Conservation (phyloP, 306 rosid genomes). For the Carpinus fangiana region DNA sequence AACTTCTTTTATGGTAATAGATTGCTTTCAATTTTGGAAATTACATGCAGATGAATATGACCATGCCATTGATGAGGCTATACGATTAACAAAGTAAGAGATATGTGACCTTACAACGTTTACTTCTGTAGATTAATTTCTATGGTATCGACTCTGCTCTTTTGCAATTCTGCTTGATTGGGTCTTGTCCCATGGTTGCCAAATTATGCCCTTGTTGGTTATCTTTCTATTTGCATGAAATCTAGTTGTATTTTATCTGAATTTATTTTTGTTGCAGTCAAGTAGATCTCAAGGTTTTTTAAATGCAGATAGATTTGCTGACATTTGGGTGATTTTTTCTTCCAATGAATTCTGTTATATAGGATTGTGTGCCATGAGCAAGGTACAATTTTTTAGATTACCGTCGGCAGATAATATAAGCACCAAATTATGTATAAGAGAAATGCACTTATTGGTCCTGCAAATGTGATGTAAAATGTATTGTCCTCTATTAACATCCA, state of each 20-base stretch:
- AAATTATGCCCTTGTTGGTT: neutral
- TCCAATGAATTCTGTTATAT: neutral
- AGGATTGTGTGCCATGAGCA: neutral
- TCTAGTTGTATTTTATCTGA: neutral
- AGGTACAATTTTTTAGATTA: neutral
- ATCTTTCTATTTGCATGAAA: neutral
- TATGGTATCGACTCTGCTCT: constrained; percentile 1
- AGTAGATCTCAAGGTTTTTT: neutral
- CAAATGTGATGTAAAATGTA: neutral
- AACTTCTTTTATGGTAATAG: constrained; percentile 7
- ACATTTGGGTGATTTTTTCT: neutral
- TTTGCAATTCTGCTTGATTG: neutral
- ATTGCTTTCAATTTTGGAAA: constrained; percentile 25
- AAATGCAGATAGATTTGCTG: neutral
- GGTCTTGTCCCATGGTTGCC: neutral
- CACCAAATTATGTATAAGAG: neutral
- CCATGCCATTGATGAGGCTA: constrained; percentile 69
- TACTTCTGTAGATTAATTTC: neutral
- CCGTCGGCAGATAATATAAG: neutral
- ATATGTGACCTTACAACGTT: neutral
- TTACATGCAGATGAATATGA: constrained; percentile 71
- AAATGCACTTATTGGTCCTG: neutral
- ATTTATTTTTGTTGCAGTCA: neutral
- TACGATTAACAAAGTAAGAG: constrained; percentile 60
- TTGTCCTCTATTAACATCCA: neutral